Conservation (phyloP, 208 protist genomes). For the Leishmania turanica region DNA sequence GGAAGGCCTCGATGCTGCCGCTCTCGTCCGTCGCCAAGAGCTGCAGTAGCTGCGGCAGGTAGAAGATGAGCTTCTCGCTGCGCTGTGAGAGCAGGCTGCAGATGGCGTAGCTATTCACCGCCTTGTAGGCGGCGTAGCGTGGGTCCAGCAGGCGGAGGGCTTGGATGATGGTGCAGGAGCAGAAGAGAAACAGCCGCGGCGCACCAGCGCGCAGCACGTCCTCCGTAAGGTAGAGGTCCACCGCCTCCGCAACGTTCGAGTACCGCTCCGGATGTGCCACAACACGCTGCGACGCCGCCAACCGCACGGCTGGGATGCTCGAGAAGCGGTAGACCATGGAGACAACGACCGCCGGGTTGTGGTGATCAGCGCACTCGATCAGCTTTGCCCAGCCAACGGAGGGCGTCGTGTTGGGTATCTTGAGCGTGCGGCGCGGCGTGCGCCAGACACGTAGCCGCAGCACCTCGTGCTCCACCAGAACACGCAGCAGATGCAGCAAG, state of each 20-base stretch:
- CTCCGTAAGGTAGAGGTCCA: conserved; percentile 74
- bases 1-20: conserved; percentile 59
- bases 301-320: conserved; percentile 44
- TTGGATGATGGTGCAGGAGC: conserved; percentile 68
- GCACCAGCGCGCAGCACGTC: conserved; percentile 60
- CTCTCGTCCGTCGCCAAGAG: conserved; percentile 63
- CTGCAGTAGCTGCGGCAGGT: conserved; percentile 91
- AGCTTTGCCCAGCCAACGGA: conserved; percentile 39
- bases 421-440: conserved; percentile 52
- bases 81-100: conserved; percentile 75
- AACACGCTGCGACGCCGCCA: conserved; percentile 38
- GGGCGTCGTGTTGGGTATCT: conserved; percentile 33
- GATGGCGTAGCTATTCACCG: conserved; percentile 72
- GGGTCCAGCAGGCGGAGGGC: conserved; percentile 68
- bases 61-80: conserved; percentile 88
- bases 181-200: conserved; percentile 67
- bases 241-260: conserved; percentile 57
- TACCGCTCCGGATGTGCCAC: conserved; percentile 53
- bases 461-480: conserved; percentile 74
- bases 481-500: conserved; percentile 58
- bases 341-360: conserved; percentile 70
- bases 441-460: conserved; percentile 76
- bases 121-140: conserved; percentile 50
- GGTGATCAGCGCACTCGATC: conserved; percentile 49
- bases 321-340: conserved; percentile 72